Evolutionary conservation across 768 basidiomycete species (phyloP).

Genomic region (Guyanaporus albipodus): DNA sequence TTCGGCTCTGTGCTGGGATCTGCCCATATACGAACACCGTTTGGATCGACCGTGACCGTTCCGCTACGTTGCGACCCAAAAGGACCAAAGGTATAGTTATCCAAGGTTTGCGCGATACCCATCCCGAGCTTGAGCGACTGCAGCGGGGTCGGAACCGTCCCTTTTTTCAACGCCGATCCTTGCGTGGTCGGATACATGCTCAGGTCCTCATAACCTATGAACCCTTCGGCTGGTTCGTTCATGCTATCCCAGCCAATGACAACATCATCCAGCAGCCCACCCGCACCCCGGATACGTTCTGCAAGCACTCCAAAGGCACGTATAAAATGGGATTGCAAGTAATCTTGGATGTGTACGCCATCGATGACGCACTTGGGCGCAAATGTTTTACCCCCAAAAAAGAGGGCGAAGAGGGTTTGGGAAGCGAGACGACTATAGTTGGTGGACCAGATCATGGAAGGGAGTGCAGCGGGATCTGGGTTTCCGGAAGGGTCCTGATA

Average conservation of each 20-base stretch:
- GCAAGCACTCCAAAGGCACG: slow-evolving; percentile 73
- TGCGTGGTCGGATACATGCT: slow-evolving; percentile 60
- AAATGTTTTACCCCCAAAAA: slow-evolving; percentile 86
- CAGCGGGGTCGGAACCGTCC: slow-evolving; percentile 79
- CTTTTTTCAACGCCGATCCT: slow-evolving; percentile 76
- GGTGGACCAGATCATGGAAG: slow-evolving; percentile 96
- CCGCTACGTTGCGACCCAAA: slow-evolving; percentile 77
- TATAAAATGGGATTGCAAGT: slow-evolving; percentile 72
- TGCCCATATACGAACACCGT: slow-evolving; percentile 76
- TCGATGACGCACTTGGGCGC: slow-evolving; percentile 91
- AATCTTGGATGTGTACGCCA: slow-evolving; percentile 89
- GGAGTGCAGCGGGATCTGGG: slow-evolving; percentile 69
- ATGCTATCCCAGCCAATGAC: slow-evolving; percentile 96
- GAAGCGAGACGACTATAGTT: slow-evolving; percentile 88
- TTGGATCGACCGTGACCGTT: slow-evolving; percentile 77
- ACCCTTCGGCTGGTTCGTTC: slow-evolving; percentile 92
- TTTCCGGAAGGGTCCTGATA: slow-evolving; percentile 56
- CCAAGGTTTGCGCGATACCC: slow-evolving; percentile 78
- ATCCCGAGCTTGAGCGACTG: slow-evolving; percentile 85
- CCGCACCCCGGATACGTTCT: slow-evolving; percentile 69
- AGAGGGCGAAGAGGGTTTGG: slow-evolving; percentile 90
- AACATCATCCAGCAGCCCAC: slow-evolving; percentile 76
- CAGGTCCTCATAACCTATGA: slow-evolving; percentile 63
- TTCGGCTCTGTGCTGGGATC: slow-evolving; percentile 47
- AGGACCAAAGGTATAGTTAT: slow-evolving; percentile 74